Percentiles rank a stretch among this genome's conserved stretches.
Evolutionary conservation across 108 stramenopile genomes (phyloP).

Genomic region (Mediolabrus comicus): DNA sequence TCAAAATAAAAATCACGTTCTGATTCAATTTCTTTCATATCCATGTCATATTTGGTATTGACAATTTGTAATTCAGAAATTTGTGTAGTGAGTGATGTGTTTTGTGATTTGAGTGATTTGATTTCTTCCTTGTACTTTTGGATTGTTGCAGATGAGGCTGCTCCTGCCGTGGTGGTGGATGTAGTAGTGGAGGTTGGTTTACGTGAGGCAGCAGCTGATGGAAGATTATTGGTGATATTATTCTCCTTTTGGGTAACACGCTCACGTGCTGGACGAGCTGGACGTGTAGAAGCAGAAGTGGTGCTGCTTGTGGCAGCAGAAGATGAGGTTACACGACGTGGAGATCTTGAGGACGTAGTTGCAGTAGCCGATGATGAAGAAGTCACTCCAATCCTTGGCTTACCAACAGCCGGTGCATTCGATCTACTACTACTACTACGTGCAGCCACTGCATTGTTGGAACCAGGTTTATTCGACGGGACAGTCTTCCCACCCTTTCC

Average conservation of each 20-base stretch:
- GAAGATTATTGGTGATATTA: neutral
- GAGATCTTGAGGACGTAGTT: neutral
- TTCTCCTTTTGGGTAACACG: constrained; percentile 26
- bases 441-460: constrained; percentile 10
- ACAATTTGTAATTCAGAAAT: constrained; percentile 48
- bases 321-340: neutral
- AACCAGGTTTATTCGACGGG: constrained; percentile 10
- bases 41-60: constrained; percentile 54
- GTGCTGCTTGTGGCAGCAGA: constrained; percentile 20
- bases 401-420: neutral
- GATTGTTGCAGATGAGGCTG: constrained; percentile 1
- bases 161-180: neutral
- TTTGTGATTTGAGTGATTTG: constrained; percentile 14
- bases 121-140: constrained; percentile 42
- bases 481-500: constrained; percentile 87
- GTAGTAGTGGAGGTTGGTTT: constrained; percentile 7
- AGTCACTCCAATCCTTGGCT: neutral
- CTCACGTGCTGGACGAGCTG: neutral
- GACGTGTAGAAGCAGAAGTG: too few species aligned
- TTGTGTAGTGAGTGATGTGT: constrained; percentile 49
- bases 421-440: neutral
- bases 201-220: neutral
- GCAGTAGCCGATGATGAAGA: neutral
- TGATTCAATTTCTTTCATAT: constrained; percentile 68
- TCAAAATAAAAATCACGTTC: constrained; percentile 97